A percentile compares a stretch with the other conserved stretches of the same genome.
Conservation (phyloP, 176 grass and related monocot species). For the Guadua angustifolia region DNA sequence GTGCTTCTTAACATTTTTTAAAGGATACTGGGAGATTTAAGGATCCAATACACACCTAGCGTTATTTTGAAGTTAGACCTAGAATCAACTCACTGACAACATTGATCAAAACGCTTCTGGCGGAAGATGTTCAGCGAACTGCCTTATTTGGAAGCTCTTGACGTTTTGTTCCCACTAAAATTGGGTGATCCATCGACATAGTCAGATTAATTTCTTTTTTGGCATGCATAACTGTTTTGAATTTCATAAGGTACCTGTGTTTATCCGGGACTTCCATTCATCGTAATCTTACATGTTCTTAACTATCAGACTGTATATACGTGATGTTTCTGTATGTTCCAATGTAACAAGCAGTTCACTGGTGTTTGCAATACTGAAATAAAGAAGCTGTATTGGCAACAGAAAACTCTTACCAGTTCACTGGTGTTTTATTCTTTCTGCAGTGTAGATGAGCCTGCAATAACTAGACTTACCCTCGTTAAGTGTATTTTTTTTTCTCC, state of each 20-base stretch:
- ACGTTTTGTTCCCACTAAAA: slow-evolving; percentile 33
- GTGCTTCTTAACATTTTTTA: slow-evolving; percentile 56
- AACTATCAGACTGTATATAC: slow-evolving; percentile 39
- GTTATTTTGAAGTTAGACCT: slow-evolving; percentile 33
- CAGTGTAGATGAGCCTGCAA: not conserved
- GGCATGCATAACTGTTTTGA: slow-evolving; percentile 5
- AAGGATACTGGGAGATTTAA: slow-evolving; percentile 36
- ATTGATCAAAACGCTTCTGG: slow-evolving; percentile 30
- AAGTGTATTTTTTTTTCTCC: not conserved
- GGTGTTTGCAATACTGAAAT: slow-evolving; percentile 13
- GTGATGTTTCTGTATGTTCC: not conserved
- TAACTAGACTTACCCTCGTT: not conserved
- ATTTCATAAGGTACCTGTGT: slow-evolving; percentile 27
- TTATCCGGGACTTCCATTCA: slow-evolving; percentile 7
- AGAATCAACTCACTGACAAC: slow-evolving; percentile 46
- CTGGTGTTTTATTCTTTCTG: not conserved
- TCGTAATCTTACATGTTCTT: slow-evolving; percentile 39
- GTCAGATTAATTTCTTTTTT: slow-evolving; percentile 38
- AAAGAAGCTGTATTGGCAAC: slow-evolving; percentile 15
- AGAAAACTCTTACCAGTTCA: not conserved
- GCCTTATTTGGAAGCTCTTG: slow-evolving; percentile 43
- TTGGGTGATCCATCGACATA: slow-evolving; percentile 13
- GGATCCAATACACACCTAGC: slow-evolving; percentile 32
- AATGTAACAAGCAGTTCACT: slow-evolving; percentile 11
- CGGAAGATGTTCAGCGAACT: slow-evolving; percentile 36